These are phyloP conservation scores for Lasiodiplodia hormozganensis DNA, from an alignment of 2,329 filamentous ascomycete species.

Conservation along the genomic window DNA sequence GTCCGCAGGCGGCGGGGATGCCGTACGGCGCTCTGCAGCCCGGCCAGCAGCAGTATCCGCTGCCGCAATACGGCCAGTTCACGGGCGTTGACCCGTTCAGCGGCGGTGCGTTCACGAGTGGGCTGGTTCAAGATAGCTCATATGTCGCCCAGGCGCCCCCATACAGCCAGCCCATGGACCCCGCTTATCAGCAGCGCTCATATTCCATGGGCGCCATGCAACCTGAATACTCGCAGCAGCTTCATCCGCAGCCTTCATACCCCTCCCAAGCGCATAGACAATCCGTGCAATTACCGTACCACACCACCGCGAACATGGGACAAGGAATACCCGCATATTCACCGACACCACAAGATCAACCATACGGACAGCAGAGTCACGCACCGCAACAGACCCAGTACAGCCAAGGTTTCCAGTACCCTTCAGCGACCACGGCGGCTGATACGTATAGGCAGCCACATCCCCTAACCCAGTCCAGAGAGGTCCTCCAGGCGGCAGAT, in stretches of 20 bases:
- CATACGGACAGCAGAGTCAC: constrained; percentile 24
- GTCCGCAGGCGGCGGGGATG: neutral
- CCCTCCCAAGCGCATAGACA: constrained; percentile 16
- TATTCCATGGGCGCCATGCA: constrained; percentile 23
- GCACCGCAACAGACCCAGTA: constrained; percentile 25
- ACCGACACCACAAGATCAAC: neutral
- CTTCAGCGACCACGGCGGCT: constrained; percentile 27
- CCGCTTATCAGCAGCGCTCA: constrained; percentile 8
- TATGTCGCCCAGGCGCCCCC: constrained; percentile 12
- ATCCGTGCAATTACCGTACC: constrained; percentile 21
- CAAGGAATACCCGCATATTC: constrained; percentile 15
- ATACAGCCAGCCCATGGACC: constrained; percentile 19
- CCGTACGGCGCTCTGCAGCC: constrained; percentile 2
- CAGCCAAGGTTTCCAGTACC: constrained; percentile 26
- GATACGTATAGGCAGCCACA: constrained; percentile 26
- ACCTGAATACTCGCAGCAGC: constrained; percentile 12
- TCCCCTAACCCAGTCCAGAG: constrained; percentile 17
- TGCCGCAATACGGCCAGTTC: constrained; percentile 24
- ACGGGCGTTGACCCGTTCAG: constrained; percentile 15
- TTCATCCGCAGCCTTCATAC: neutral
- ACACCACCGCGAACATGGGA: constrained; percentile 19
- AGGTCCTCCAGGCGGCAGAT: constrained; percentile 26
- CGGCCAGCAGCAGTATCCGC: constrained; percentile 24
- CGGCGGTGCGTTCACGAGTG: constrained; percentile 16
- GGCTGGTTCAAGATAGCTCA: constrained; percentile 12